A percentile compares a stretch with the other conserved stretches of the same genome.
Evolutionary conservation across 2,329 filamentous ascomycete genomes (phyloP).

Genomic region (Apiospora marii): DNA sequence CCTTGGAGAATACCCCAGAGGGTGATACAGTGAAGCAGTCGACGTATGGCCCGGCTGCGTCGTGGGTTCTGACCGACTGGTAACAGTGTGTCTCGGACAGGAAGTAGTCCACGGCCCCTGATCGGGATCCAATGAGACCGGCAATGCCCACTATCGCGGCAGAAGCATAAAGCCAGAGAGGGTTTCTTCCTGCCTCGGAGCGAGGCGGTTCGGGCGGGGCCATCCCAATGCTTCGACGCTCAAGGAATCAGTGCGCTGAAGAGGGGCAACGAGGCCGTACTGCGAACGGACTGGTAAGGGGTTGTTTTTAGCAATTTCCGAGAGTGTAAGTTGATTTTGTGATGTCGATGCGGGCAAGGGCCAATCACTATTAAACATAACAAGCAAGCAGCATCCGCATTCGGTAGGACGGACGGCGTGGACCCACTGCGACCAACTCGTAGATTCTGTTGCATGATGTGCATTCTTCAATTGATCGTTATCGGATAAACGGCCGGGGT

Average conservation of each 20-base stretch:
- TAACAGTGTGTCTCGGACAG: conserved; percentile 51
- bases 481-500: background rate
- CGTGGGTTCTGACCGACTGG: conserved; percentile 52
- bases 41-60: conserved; percentile 45
- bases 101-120: conserved; percentile 34
- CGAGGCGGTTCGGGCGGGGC: conserved; percentile 32
- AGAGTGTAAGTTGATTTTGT: conserved; percentile 1
- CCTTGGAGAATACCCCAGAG: conserved; percentile 56
- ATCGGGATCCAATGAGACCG: conserved; percentile 35
- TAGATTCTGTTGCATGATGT: background rate
- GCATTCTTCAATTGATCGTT: background rate
- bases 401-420: conserved; percentile 2
- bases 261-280: background rate
- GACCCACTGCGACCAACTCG: background rate
- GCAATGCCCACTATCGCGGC: conserved; percentile 35
- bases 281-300: background rate
- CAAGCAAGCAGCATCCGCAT: conserved; percentile 1
- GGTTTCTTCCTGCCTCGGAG: conserved; percentile 30
- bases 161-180: conserved; percentile 33
- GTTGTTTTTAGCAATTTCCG: background rate
- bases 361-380: background rate
- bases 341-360: background rate
- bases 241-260: background rate
- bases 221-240: conserved; percentile 28
- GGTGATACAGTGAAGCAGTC: conserved; percentile 63